Evolutionary conservation across 495 filamentous ascomycete species (phyloP), one percentile per base, ranked within the genome.

Genomic region (Trichodelitschia bisporula): DNA sequence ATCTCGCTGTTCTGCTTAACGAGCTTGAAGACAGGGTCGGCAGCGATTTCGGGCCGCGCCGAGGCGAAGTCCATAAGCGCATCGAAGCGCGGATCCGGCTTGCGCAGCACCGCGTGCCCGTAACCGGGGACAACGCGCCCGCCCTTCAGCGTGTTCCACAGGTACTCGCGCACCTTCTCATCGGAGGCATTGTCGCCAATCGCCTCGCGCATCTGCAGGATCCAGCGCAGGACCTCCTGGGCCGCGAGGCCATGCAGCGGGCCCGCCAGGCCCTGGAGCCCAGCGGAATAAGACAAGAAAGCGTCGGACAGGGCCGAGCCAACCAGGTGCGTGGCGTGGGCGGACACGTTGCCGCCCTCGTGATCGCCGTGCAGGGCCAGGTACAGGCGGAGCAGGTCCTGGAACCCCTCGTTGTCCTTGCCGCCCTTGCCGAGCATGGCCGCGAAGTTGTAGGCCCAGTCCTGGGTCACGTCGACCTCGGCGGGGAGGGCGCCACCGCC

Each of bases 371-470:
- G 86, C 8, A 97, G 69, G 16, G 86, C 84, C 13, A 97, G 68
- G 56, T 97, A 97, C 13, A 97, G 53, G 35, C 86, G 63, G 16
- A 97, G 62, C 13, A 95, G 60, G 42, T 97, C 86, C 47, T 95
- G 84, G 64, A 97, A 97, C 50, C 79, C 77, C 49, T 79, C 67
- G 46, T 92, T 71, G 46, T 83, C 57, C 41, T 66, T 61, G 35
- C 80, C 82, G 25, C 68, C 70, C 54, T 86, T 92, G 42, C 86
- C 86, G 18, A 97, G 68, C 65, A 95, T 83, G 45, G 82, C 76
- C 24, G 86, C 86, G 38, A 91, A 95, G 58, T 97, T 97, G 61
- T 92, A 82, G 0, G 82, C 69, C 86, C 86, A 97, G 48, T 97
- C 86, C 54, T 93, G 82, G 26, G 72, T 57, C 18, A 62, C 46